A percentile compares a stretch with the other conserved stretches of the same genome.
Evolutionary conservation across 441 rosid species (phyloP).

Genomic region (Adansonia gregorii): DNA sequence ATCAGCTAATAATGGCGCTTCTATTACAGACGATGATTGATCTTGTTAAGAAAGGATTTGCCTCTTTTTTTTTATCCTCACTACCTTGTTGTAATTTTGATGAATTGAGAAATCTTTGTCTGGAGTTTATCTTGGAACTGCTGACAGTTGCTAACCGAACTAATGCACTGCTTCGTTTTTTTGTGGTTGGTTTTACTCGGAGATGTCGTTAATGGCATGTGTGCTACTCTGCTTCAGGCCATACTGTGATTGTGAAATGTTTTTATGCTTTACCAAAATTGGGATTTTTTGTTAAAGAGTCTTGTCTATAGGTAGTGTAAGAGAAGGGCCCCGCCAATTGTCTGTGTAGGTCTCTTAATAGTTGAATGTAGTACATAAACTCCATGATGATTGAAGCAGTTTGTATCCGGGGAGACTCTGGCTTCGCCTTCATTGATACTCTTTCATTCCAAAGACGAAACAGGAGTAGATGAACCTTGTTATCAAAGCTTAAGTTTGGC

Average conservation of each 20-base stretch:
- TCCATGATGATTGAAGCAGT: background rate
- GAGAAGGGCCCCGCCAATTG: background rate
- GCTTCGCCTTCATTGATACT: too few species aligned
- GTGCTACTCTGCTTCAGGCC: background rate
- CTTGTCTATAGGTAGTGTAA: background rate
- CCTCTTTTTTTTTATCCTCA: background rate
- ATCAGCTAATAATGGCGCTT: background rate
- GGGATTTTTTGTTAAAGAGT: background rate
- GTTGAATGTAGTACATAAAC: background rate
- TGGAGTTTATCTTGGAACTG: background rate
- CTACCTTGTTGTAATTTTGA: background rate
- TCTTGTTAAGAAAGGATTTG: background rate
- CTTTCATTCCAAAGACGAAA: background rate
- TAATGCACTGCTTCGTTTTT: background rate
- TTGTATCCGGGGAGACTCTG: too few species aligned
- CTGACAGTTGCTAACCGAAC: background rate
- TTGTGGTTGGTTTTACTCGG: background rate
- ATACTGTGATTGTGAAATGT: background rate
- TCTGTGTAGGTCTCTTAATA: background rate
- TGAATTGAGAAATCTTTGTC: slow-evolving; percentile 1
- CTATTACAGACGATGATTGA: background rate
- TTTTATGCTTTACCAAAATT: background rate
- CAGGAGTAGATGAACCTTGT: background rate
- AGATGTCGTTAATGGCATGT: background rate
- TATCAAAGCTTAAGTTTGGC: background rate